These are phyloP conservation scores for Wickerhamiella sergipiensis DNA, from an alignment of 805 yeast species.

Conservation along the genomic window DNA sequence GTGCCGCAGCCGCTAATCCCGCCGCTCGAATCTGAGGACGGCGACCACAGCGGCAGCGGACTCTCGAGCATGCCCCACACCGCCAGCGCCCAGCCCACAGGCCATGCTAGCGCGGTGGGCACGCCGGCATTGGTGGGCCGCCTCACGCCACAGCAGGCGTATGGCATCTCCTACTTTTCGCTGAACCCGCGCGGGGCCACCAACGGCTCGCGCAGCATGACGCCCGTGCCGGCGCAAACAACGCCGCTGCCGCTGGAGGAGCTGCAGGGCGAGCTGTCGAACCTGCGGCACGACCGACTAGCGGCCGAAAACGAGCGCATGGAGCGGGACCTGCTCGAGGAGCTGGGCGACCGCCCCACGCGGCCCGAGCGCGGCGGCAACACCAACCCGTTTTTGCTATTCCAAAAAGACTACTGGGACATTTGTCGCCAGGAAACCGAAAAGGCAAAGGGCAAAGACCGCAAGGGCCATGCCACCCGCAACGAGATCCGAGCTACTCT, in stretches of 20 bases:
- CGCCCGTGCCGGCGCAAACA: background rate
- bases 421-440: constrained; percentile 27
- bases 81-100: background rate
- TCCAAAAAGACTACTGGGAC: constrained; percentile 31
- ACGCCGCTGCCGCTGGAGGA: constrained; percentile 5
- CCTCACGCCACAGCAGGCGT: background rate
- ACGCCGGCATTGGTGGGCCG: background rate
- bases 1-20: constrained; percentile 26
- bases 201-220: background rate
- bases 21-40: background rate
- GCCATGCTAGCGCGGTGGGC: background rate
- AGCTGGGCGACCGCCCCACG: constrained; percentile 27
- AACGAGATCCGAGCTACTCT: constrained; percentile 29
- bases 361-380: constrained; percentile 27
- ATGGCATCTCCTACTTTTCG: background rate
- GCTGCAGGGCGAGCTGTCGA: constrained; percentile 18
- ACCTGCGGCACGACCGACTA: constrained; percentile 20
- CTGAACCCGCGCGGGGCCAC: background rate
- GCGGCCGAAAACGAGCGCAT: constrained; percentile 22
- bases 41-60: background rate
- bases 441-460: constrained; percentile 19
- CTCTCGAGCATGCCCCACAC: too few relatives aligned
- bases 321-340: constrained; percentile 24
- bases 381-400: constrained; percentile 29
- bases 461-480: constrained; percentile 24